Evolutionary conservation across 495 filamentous ascomycete species (phyloP).

Genomic region (Talaromyces proteolyticus): DNA sequence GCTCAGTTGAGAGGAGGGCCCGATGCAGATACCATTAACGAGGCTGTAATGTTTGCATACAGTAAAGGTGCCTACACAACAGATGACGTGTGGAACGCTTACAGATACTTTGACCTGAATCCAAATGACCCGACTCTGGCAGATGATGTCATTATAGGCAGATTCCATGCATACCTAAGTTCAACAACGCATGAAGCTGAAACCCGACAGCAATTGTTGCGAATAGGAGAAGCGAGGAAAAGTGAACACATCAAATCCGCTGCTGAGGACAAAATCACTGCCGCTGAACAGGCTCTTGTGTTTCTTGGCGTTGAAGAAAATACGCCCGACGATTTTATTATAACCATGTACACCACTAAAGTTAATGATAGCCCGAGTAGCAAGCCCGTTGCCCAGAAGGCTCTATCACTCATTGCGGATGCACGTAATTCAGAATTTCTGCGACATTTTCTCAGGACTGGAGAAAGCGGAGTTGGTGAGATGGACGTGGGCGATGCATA

Average conservation of each 20-base stretch:
- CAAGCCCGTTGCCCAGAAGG: conserved; percentile 44
- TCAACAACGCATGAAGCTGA: conserved; percentile 44
- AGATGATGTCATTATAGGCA: conserved; percentile 53
- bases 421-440: conserved; percentile 48
- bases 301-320: conserved; percentile 48
- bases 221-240: conserved; percentile 45
- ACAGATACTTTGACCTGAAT: conserved; percentile 44
- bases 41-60: conserved; percentile 32
- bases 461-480: conserved; percentile 41
- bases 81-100: conserved; percentile 49
- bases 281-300: conserved; percentile 53
- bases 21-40: conserved; percentile 27
- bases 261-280: conserved; percentile 54
- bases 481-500: conserved; percentile 57
- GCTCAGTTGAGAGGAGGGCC: conserved; percentile 24
- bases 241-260: conserved; percentile 50
- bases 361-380: conserved; percentile 41
- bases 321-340: conserved; percentile 54
- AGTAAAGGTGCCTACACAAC: conserved; percentile 40
- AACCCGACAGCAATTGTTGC: conserved; percentile 45
- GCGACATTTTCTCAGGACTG: conserved; percentile 49
- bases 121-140: conserved; percentile 27
- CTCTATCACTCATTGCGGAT: conserved; percentile 51
- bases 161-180: conserved; percentile 47
- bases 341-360: conserved; percentile 53